phyloP scores from a whole-genome alignment of 768 basidiomycete species.

The Omphalotus guepiniiformis region DNA sequence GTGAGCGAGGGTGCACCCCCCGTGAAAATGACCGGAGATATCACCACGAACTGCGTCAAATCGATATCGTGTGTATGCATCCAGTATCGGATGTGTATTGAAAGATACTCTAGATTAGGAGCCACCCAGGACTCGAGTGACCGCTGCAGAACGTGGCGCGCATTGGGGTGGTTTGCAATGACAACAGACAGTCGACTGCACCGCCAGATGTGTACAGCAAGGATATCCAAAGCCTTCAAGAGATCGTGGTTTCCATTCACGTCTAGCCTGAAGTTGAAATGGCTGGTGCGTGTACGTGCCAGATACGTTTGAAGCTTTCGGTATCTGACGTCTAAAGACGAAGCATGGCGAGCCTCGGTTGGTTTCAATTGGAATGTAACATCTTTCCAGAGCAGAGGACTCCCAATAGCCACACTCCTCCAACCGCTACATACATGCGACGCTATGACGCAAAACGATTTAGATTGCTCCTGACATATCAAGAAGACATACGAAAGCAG shows the following conservation, averaged over 20 bases:
- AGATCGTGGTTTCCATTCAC: constrained; percentile 22
- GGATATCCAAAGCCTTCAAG: constrained; percentile 23
- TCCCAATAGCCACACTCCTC: constrained; percentile 35
- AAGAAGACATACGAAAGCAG: constrained; percentile 36
- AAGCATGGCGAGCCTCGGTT: constrained; percentile 19
- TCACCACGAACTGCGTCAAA: constrained; percentile 24
- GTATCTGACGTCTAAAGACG: constrained; percentile 22
- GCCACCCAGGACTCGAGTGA: constrained; percentile 23
- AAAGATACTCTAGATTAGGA: constrained; percentile 36
- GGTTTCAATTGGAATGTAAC: constrained; percentile 29
- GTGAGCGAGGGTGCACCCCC: constrained; percentile 28
- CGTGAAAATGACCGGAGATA: constrained; percentile 27
- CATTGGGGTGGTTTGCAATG: constrained; percentile 16
- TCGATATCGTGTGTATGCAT: constrained; percentile 21
- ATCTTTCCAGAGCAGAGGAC: constrained; percentile 41
- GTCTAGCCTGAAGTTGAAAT: constrained; percentile 32
- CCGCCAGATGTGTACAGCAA: constrained; percentile 31
- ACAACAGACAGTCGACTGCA: constrained; percentile 37
- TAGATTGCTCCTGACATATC: constrained; percentile 22
- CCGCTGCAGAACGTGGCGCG: constrained; percentile 21
- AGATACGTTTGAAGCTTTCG: constrained; percentile 26
- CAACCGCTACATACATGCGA: constrained; percentile 45
- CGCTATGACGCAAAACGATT: constrained; percentile 31
- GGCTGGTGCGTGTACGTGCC: constrained; percentile 31
- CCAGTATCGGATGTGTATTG: constrained; percentile 29